phyloP scores from a whole-genome alignment of 2,329 filamentous ascomycete genomes.

The Geosmithia morbida region DNA sequence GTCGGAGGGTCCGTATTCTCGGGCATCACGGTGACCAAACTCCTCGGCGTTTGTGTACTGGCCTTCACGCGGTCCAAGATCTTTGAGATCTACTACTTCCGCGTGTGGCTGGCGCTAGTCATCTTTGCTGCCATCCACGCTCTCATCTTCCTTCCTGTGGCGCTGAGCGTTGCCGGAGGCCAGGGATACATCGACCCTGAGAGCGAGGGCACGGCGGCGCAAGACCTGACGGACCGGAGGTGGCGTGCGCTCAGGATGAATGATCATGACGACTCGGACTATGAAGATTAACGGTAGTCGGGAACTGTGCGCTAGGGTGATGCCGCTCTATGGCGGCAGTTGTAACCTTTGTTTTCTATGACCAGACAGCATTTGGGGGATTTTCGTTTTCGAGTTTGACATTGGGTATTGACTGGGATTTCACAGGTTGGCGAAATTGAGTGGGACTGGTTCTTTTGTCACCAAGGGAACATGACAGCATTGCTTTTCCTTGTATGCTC shows the following conservation, averaged over 20 bases:
- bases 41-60: slow-evolving; percentile 80
- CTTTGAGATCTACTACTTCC: slow-evolving; percentile 98
- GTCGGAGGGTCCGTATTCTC: slow-evolving; percentile 91
- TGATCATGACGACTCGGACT: slow-evolving; percentile 61
- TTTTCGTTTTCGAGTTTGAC: no score
- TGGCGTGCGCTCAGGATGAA: slow-evolving; percentile 68
- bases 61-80: slow-evolving; percentile 97
- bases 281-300: slow-evolving; percentile 31
- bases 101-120: slow-evolving; percentile 87
- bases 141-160: slow-evolving; percentile 80
- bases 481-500: no score
- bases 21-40: slow-evolving; percentile 90
- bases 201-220: slow-evolving; percentile 74
- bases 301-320: background rate
- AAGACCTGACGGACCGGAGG: slow-evolving; percentile 67
- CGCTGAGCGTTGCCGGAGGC: slow-evolving; percentile 73
- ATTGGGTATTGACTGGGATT: no score
- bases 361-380: no score
- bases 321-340: no score
- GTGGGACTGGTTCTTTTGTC: no score
- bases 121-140: slow-evolving; percentile 81
- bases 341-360: no score
- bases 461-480: no score
- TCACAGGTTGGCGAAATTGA: no score
- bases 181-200: slow-evolving; percentile 80